Base-by-base conservation (phyloP, 2,329 filamentous ascomycete species). In the Alternaria brassicae region DNA sequence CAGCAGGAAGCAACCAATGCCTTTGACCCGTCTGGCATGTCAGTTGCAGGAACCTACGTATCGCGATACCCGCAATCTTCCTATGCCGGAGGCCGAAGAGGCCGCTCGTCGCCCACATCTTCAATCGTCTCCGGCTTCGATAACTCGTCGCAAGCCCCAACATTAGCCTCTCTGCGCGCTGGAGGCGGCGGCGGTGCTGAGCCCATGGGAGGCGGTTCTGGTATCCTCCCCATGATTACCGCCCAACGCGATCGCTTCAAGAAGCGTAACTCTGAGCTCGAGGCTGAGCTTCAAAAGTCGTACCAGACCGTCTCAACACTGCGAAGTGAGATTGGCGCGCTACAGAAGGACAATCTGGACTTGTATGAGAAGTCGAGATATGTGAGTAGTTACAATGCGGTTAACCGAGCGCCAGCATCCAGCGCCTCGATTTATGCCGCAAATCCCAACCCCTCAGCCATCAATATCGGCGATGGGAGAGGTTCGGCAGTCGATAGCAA, bases 41-140 rank as follows among this genome's bases (percentile, higher is more conserved):
- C 94, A 2, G 91, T 97, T 39, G 93, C 94, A 2, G 94, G 93
- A 39, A 98, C 94, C 3, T 96, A 97, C 76, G 87, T 89, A 51
- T 94, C 91, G 21, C 87, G 91, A 48, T 91, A 93, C 72, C 89
- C 91, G 2, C 88, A 87, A 67, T 88, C 91, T 12, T 80, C 81
- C 3, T 83, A 81, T 58, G 70, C 64, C 3, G 74, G 75, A 15
- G 84, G 72, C 6, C 81, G 86, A 17, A 86, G 91, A 48, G 87
- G 88, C 70, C 87, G 90, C 28, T 86, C 90, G 15, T 98, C 95
- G 3, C 96, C 95, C 0, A 98, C 95, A 1, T 98, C 94, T 4
- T 98, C 94, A 19, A 98, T 99, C 71, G 98, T 99, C 70, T 97
- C 93, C 60, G 95, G 95, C n/a, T 93, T 97, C 73, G 91, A 96